Evolutionary conservation across 2,329 filamentous ascomycete species (phyloP).

Genomic region (Ceratocystiopsis minuta): DNA sequence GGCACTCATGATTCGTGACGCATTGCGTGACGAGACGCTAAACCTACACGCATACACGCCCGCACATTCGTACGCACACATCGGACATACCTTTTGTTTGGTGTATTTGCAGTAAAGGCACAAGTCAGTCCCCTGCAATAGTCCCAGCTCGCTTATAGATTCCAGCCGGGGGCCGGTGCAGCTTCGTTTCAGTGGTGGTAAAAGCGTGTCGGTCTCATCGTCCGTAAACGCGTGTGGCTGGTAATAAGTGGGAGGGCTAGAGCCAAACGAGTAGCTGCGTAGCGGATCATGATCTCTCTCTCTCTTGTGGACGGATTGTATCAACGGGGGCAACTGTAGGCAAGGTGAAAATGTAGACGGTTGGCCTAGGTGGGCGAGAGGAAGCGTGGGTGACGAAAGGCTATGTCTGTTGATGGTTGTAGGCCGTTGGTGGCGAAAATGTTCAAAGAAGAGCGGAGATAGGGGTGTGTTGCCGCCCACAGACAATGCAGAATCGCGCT

Average conservation of each 20-base stretch:
- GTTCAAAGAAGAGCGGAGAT: too few relatives aligned
- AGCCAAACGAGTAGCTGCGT: constrained; percentile 22
- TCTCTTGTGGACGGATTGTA: constrained; percentile 16
- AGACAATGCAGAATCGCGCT: constrained; percentile 28
- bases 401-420: constrained; percentile 10
- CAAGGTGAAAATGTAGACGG: too few relatives aligned
- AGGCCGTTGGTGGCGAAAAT: too few relatives aligned
- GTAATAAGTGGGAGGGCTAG: too few relatives aligned
- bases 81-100: constrained; percentile 25
- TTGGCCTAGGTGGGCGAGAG: neutral
- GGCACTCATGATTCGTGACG: too few relatives aligned
- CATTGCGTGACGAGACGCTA: too few relatives aligned
- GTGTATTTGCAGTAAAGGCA: constrained; percentile 33
- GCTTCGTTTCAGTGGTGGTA: constrained; percentile 36
- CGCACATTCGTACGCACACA: neutral
- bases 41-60: too few relatives aligned
- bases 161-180: constrained; percentile 34
- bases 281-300: constrained; percentile 23
- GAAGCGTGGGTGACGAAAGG: constrained; percentile 21
- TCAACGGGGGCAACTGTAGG: constrained; percentile 19
- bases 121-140: constrained; percentile 27
- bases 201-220: constrained; percentile 29
- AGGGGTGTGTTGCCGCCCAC: constrained; percentile 12
- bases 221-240: constrained; percentile 24
- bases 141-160: constrained; percentile 37